Conservation (phyloP, 257 asterid genomes). For the Knoxia roxburghii region DNA sequence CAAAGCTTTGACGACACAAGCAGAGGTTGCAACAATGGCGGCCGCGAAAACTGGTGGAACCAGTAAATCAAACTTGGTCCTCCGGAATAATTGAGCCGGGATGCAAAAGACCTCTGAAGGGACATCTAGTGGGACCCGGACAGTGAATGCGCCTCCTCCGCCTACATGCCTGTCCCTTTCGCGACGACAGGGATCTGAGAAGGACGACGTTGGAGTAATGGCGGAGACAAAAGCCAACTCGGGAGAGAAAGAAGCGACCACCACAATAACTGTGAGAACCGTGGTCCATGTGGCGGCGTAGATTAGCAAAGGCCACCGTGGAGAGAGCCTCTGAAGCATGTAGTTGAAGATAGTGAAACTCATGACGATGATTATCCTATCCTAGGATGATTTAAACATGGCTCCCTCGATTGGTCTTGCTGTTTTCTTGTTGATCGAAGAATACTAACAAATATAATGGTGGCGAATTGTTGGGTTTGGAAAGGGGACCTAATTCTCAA, state of each 20-base stretch:
- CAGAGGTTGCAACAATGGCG: slow-evolving; percentile 54
- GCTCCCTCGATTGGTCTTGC: too few relatives aligned
- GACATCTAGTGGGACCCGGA: slow-evolving; percentile 66
- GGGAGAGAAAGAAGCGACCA: slow-evolving; percentile 68
- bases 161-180: slow-evolving; percentile 14
- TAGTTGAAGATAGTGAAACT: slow-evolving; percentile 35
- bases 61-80: slow-evolving; percentile 49
- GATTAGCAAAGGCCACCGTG: slow-evolving; percentile 47
- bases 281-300: slow-evolving; percentile 78
- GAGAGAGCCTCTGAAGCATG: slow-evolving; percentile 29
- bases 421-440: too few relatives aligned
- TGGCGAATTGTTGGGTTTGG: neutral
- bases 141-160: neutral
- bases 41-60: slow-evolving; percentile 90
- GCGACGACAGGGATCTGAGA: slow-evolving; percentile 37
- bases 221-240: slow-evolving; percentile 83
- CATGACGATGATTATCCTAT: too few relatives aligned
- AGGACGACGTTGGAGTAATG: slow-evolving; percentile 38
- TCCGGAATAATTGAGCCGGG: slow-evolving; percentile 43
- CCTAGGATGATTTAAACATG: too few relatives aligned
- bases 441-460: too few relatives aligned
- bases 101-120: slow-evolving; percentile 62
- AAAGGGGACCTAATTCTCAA: slow-evolving; percentile 15
- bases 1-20: slow-evolving; percentile 59
- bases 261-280: slow-evolving; percentile 56